phyloP scores from a whole-genome alignment of 2,329 filamentous ascomycete species.

The Verticillium nonalfalfae region DNA sequence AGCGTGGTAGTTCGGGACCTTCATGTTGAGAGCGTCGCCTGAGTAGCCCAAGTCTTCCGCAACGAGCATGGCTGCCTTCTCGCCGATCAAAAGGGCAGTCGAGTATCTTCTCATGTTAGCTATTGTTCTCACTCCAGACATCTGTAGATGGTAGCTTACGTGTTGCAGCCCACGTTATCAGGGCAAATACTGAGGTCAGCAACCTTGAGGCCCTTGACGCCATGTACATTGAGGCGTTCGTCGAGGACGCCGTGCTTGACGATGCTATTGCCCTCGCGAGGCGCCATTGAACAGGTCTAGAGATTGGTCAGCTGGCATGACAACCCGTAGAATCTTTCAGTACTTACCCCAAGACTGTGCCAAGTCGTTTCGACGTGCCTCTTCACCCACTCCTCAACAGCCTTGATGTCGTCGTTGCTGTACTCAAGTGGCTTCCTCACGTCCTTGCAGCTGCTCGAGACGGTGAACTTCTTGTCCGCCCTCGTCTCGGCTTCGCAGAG shows the following conservation, averaged over 20 bases:
- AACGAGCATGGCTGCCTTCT: slow-evolving; percentile 65
- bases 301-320: background rate
- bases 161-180: slow-evolving; percentile 70
- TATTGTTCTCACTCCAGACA: background rate
- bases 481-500: slow-evolving; percentile 46
- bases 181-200: slow-evolving; percentile 72
- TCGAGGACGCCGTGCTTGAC: slow-evolving; percentile 76
- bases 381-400: slow-evolving; percentile 64
- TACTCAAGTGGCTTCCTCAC: slow-evolving; percentile 62
- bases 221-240: slow-evolving; percentile 71
- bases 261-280: slow-evolving; percentile 69
- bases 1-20: slow-evolving; percentile 58
- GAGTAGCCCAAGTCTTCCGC: slow-evolving; percentile 71
- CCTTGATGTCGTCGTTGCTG: slow-evolving; percentile 53
- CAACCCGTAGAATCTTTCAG: background rate
- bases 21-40: slow-evolving; percentile 70
- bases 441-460: slow-evolving; percentile 60
- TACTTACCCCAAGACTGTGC: slow-evolving; percentile 51
- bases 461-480: slow-evolving; percentile 31
- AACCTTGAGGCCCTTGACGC: slow-evolving; percentile 71
- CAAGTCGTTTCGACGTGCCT: slow-evolving; percentile 72
- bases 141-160: slow-evolving; percentile 29
- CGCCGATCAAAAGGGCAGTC: slow-evolving; percentile 68
- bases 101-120: slow-evolving; percentile 41
- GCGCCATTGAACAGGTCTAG: slow-evolving; percentile 70